Evolutionary conservation across 2,329 filamentous ascomycete genomes (phyloP).

Genomic region (Capronia coronata): DNA sequence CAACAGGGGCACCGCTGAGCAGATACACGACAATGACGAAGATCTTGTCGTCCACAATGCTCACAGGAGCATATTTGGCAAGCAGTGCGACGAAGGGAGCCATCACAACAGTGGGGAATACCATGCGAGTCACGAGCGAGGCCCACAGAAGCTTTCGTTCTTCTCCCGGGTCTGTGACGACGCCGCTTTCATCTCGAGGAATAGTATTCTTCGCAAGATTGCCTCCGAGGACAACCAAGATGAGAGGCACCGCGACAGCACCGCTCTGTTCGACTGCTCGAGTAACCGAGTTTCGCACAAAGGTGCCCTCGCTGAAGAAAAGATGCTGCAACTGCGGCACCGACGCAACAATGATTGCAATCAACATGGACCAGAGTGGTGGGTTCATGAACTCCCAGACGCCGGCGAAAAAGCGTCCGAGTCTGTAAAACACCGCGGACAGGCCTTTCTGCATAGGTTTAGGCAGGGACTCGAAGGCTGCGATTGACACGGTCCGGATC

Average conservation of each 20-base stretch:
- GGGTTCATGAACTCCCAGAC: conserved; percentile 97
- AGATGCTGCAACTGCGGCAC: conserved; percentile 72
- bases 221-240: conserved; percentile 88
- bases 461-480: conserved; percentile 48
- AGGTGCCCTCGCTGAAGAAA: conserved; percentile 84
- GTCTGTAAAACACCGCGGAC: conserved; percentile 37
- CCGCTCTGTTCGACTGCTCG: conserved; percentile 78
- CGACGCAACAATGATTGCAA: conserved; percentile 83
- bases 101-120: conserved; percentile 87
- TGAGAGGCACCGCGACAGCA: conserved; percentile 87
- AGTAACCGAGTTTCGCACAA: conserved; percentile 88
- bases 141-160: conserved; percentile 77
- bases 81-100: conserved; percentile 77
- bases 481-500: conserved; percentile 25
- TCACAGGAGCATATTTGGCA: conserved; percentile 85
- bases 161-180: conserved; percentile 62
- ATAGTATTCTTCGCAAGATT: conserved; percentile 91
- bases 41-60: conserved; percentile 94
- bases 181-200: conserved; percentile 57
- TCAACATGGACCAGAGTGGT: conserved; percentile 92
- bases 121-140: conserved; percentile 80
- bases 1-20: conserved; percentile 86
- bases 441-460: conserved; percentile 47
- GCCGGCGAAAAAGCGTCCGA: conserved; percentile 55
- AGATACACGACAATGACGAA: conserved; percentile 98